Percentiles rank a stretch among this genome's conserved stretches.
These are phyloP conservation scores for Erodium moschatum DNA, from an alignment of 441 rosid genomes.

Conservation along the genomic window DNA sequence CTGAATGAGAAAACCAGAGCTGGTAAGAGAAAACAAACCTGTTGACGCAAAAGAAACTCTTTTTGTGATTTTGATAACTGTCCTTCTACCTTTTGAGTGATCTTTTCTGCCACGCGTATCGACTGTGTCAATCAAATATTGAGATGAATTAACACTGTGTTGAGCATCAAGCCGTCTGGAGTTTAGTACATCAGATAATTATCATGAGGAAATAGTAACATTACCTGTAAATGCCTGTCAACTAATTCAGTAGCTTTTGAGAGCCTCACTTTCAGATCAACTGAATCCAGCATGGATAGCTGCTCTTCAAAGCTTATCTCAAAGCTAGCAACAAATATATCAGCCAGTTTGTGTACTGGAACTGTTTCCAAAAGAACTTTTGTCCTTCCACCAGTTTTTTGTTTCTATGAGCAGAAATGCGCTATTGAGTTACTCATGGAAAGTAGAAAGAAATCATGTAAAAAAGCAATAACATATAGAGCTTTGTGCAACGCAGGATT, in stretches of 20 bases:
- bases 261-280: conserved; percentile 81
- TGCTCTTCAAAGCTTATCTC: conserved; percentile 98
- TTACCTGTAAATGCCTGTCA: conserved; percentile 93
- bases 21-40: conserved; percentile 46
- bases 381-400: conserved; percentile 90
- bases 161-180: conserved; percentile 18
- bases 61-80: conserved; percentile 97
- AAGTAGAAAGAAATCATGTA: conserved; percentile 3
- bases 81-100: conserved; percentile 95
- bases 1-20: conserved; percentile 1
- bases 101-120: conserved; percentile 97
- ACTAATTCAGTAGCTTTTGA: conserved; percentile 95
- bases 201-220: conserved; percentile 22
- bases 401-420: conserved; percentile 47
- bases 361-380: conserved; percentile 93
- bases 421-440: conserved; percentile 16
- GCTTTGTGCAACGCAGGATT: conserved; percentile 11
- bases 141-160: conserved; percentile 22
- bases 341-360: conserved; percentile 92
- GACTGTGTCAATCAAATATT: conserved; percentile 57
- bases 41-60: conserved; percentile 97
- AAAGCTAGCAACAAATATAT: conserved; percentile 97
- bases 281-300: conserved; percentile 83
- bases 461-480: background rate
- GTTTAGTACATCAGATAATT: conserved; percentile 5